Percentiles rank a stretch among this genome's conserved stretches.
Evolutionary conservation across 192 early-diverging fungal species (phyloP).

Genomic region (Rhizoclosmatium globosum): DNA sequence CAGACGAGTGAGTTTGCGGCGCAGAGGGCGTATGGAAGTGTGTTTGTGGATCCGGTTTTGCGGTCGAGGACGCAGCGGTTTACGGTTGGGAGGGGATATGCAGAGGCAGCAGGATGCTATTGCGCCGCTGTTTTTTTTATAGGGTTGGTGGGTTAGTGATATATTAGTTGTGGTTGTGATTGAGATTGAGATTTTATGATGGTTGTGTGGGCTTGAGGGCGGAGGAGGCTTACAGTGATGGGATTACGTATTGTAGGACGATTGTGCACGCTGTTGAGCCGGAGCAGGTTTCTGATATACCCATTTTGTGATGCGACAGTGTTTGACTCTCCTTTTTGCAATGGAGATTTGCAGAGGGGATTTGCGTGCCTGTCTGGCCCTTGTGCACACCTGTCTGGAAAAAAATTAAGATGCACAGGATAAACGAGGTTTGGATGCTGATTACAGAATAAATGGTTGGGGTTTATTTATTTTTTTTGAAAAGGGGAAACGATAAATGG

Average conservation of each 20-base stretch:
- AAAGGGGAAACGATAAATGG: background rate
- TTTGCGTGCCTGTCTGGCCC: background rate
- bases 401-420: background rate
- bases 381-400: background rate
- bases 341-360: background rate
- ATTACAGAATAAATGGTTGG: background rate
- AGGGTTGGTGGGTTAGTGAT: background rate
- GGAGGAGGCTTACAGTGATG: constrained; percentile 3
- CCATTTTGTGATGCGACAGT: background rate
- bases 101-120: background rate
- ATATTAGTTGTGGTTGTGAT: background rate
- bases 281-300: constrained; percentile 3
- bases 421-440: background rate
- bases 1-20: constrained; percentile 17
- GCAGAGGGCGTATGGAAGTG: constrained; percentile 12
- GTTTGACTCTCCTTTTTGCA: background rate
- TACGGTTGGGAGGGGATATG: constrained; percentile 9
- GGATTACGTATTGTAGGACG: constrained; percentile 6
- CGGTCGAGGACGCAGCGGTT: background rate
- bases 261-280: background rate
- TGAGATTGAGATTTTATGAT: too few relatives aligned
- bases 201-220: too few relatives aligned
- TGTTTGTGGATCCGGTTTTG: constrained; percentile 1
- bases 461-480: background rate
- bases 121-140: constrained; percentile 3